These are phyloP conservation scores for Penicillium flavigenum DNA, from an alignment of 495 filamentous ascomycete genomes.

Conservation along the genomic window DNA sequence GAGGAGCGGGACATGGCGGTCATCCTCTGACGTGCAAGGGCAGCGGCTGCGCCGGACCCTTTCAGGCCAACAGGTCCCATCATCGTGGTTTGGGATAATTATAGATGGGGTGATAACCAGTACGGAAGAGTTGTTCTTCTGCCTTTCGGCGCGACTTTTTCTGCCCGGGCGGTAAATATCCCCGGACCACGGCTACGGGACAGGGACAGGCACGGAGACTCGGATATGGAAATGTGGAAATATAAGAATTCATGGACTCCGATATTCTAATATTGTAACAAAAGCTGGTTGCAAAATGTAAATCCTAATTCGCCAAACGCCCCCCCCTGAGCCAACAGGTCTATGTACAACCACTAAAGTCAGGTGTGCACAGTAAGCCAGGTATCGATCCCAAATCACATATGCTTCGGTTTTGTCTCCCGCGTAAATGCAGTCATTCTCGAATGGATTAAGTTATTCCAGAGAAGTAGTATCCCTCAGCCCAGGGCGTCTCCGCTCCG, in stretches of 20 bases:
- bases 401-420: constrained; percentile 25
- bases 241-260: neutral
- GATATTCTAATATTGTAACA: constrained; percentile 14
- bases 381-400: constrained; percentile 24
- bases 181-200: constrained; percentile 9
- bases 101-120: constrained; percentile 14
- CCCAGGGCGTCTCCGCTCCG: constrained; percentile 48
- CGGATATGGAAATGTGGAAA: neutral
- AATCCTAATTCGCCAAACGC: constrained; percentile 34
- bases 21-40: constrained; percentile 37
- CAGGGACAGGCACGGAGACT: constrained; percentile 1
- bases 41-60: constrained; percentile 31
- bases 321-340: constrained; percentile 24
- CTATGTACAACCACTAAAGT: constrained; percentile 39
- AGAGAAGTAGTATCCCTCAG: constrained; percentile 48
- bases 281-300: constrained; percentile 23
- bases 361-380: constrained; percentile 19
- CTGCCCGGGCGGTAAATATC: constrained; percentile 39
- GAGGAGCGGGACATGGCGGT: constrained; percentile 33
- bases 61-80: constrained; percentile 39
- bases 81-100: constrained; percentile 31
- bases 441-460: constrained; percentile 22
- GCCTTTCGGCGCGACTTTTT: constrained; percentile 33
- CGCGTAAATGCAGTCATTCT: constrained; percentile 19
- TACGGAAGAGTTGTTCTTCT: constrained; percentile 21